phyloP scores from a whole-genome alignment of 2,329 filamentous ascomycete species.

The Venturia aucupariae region DNA sequence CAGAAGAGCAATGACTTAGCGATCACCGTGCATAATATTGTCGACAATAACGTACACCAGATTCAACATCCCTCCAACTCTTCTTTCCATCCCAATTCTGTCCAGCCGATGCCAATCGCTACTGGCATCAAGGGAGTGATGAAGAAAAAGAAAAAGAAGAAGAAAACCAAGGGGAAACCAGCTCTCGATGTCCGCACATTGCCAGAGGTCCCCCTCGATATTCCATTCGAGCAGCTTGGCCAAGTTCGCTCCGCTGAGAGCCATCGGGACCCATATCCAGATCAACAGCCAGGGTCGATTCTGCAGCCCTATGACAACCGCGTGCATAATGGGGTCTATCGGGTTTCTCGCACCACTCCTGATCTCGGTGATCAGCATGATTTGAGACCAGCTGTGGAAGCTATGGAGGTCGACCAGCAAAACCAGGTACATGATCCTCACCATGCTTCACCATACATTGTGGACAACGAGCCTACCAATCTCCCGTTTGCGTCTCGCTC shows the following conservation, averaged over 20 bases:
- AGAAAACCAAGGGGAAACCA: background rate
- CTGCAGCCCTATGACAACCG: background rate
- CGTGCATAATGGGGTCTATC: too few relatives aligned
- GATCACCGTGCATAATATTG: background rate
- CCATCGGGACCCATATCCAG: background rate
- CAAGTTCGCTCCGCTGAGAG: background rate
- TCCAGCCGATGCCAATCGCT: background rate
- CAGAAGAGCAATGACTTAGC: background rate
- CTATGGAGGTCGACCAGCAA: background rate
- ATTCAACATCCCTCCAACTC: background rate
- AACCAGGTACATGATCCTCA: background rate
- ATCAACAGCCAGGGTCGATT: background rate
- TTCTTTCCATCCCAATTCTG: background rate
- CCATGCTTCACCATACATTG: background rate
- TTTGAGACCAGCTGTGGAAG: background rate
- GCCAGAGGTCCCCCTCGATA: background rate
- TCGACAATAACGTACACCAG: background rate
- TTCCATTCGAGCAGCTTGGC: background rate
- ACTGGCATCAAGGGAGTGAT: background rate
- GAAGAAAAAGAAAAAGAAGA: constrained; percentile 3
- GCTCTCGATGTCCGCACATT: background rate
- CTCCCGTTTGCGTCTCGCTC: background rate
- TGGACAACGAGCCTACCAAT: background rate
- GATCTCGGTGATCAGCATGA: background rate
- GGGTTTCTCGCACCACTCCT: background rate